Evolutionary conservation across 208 protist genomes (phyloP).

Genomic region (Leishmania gerbilli): DNA sequence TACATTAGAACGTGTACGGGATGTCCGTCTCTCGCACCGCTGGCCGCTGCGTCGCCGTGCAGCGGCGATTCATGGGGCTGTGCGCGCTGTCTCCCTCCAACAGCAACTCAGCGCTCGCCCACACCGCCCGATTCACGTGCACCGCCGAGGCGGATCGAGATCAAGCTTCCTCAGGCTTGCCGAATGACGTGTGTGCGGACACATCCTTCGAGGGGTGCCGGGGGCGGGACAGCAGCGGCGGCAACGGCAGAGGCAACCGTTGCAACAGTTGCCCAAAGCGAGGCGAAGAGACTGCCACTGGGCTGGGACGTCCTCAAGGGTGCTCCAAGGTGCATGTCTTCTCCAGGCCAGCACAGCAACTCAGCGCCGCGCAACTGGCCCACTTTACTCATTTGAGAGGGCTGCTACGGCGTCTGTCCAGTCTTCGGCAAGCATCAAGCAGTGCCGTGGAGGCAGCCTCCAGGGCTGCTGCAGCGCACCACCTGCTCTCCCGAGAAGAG

Average conservation of each 20-base stretch:
- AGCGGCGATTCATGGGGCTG: not conserved
- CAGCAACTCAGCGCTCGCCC: not conserved
- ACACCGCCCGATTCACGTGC: not conserved
- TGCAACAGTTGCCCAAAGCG: not conserved
- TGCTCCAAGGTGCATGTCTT: constrained; percentile 1
- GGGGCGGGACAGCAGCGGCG: not conserved
- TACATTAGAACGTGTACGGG: not conserved
- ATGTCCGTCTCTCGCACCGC: not conserved
- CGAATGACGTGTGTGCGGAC: not conserved
- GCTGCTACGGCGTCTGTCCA: constrained; percentile 15
- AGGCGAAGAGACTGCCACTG: not conserved
- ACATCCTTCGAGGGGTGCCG: not conserved
- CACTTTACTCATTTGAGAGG: constrained; percentile 27
- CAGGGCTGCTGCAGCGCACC: not conserved
- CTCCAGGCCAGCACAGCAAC: constrained; percentile 1
- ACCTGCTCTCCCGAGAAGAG: not conserved
- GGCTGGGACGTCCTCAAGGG: not conserved
- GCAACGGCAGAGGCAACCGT: not conserved
- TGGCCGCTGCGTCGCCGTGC: not conserved
- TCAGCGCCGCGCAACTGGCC: constrained; percentile 11
- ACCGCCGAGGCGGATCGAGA: not conserved
- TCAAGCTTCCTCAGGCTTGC: not conserved
- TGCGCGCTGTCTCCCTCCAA: not conserved
- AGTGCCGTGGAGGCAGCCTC: not conserved
- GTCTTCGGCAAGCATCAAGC: not conserved